Evolutionary conservation across 345 rosid genomes (phyloP).

Genomic region (Camelina sativa): DNA sequence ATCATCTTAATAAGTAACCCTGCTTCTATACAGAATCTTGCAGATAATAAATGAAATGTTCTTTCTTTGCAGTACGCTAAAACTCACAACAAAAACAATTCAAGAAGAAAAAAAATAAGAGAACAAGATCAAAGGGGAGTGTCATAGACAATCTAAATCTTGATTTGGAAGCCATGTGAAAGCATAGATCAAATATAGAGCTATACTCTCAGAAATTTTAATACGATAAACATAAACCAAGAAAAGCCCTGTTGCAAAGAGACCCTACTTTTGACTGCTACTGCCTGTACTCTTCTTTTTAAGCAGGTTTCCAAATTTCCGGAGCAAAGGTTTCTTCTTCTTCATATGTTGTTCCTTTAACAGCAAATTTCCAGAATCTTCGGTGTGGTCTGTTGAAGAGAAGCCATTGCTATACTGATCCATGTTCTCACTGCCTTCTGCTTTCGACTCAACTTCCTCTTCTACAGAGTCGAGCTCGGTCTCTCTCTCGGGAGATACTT

Average conservation of each 20-base stretch:
- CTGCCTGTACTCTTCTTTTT: conserved; percentile 79
- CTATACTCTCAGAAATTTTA: conserved; percentile 2
- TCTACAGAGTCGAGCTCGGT: conserved; percentile 68
- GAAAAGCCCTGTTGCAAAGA: conserved; percentile 6
- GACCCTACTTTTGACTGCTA: conserved; percentile 51
- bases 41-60: conserved; percentile 13
- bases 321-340: conserved; percentile 87
- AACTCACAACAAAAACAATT: conserved; percentile 7
- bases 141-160: conserved; percentile 29
- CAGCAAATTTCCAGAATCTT: conserved; percentile 59
- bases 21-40: conserved; percentile 27
- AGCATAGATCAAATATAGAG: conserved; percentile 7
- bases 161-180: conserved; percentile 15
- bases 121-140: conserved; percentile 35
- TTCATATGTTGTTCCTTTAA: conserved; percentile 66
- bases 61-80: conserved; percentile 6
- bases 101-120: background rate
- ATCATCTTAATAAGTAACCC: background rate
- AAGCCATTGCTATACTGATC: conserved; percentile 65
- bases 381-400: conserved; percentile 54
- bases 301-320: conserved; percentile 83
- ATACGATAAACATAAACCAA: conserved; percentile 18
- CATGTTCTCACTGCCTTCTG: conserved; percentile 57
- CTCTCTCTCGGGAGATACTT: conserved; percentile 71
- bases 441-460: conserved; percentile 72